Base-by-base conservation (phyloP, 2,329 filamentous ascomycete species). In the Calonectria pauciramosa region DNA sequence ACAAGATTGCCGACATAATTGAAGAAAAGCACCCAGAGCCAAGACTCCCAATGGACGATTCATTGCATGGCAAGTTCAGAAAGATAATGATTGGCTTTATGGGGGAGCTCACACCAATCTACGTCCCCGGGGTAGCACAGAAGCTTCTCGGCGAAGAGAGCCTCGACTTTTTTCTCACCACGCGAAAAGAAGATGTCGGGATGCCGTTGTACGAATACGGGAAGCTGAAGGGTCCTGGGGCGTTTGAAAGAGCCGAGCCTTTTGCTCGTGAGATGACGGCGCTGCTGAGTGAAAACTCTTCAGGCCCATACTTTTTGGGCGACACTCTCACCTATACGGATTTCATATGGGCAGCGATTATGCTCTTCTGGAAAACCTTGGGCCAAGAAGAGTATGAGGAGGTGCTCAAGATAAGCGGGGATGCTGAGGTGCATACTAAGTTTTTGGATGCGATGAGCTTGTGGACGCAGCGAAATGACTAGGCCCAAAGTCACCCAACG, bases 241-340 rank as follows among this genome's bases (percentile, higher is more conserved):
- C 77, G 0, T 70, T 75, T 26, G 76, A 77, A 2, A 72, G 70
- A 32, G 76, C 76, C 3, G 77, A 77, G 60, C 70, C 76, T 14
- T 77, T 72, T 1, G 65, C 75, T 1, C 75, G 52, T 14, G 69
- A 75, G 26, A 70, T 78, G 0, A 78, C 77, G 1, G 70, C 54
- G 6, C 23, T 78, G 18, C 63, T 78, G 0, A 34, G 64, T 1
- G 76, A 78, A 34, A 73, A 71, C 5, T 16, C 18, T 83, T 89
- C 1, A 79, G 93, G 93, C 0, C 90, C 90, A 0, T 94, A 90
- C 79, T 90, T 94, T 54, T 60, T 90, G 77, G 93, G 93, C 0
- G 82, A 88, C 47, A 87, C 85, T 75, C 84, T 88, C 4, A 86
- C 86, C 49, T 93, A 90, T 80, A 88, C 88, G 5, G 91, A 92